These are phyloP conservation scores for Rhodotorula sphaerocarpa DNA, from an alignment of 768 basidiomycete species.

Conservation along the genomic window DNA sequence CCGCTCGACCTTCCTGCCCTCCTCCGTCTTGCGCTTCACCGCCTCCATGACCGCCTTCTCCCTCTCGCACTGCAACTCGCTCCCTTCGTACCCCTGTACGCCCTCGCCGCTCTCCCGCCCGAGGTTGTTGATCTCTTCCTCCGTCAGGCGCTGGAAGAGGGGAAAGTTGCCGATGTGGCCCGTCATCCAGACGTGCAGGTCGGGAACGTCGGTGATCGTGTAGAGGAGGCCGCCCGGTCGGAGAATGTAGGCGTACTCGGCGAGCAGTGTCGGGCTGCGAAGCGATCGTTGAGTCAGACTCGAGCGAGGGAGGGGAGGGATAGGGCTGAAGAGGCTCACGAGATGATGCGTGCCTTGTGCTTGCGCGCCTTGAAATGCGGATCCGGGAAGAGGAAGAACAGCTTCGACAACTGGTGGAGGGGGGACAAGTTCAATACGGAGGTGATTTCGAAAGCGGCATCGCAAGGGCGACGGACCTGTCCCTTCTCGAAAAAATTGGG, in stretches of 20 bases:
- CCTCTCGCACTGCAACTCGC: constrained; percentile 40
- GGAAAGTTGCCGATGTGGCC: constrained; percentile 79
- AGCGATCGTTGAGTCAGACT: background rate
- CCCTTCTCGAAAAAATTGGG: constrained; percentile 89
- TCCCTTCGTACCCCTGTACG: constrained; percentile 51
- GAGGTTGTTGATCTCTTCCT: constrained; percentile 57
- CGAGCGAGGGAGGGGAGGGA: background rate
- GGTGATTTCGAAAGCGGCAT: background rate
- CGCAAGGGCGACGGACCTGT: constrained; percentile 48
- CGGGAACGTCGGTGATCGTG: constrained; percentile 93
- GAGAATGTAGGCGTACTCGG: constrained; percentile 92
- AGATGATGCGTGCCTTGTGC: constrained; percentile 98
- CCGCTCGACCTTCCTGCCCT: constrained; percentile 91
- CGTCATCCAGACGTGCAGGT: constrained; percentile 92
- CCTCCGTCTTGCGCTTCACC: constrained; percentile 76
- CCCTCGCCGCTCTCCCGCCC: constrained; percentile 65
- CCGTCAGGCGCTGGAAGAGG: constrained; percentile 69
- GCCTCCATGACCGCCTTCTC: constrained; percentile 43
- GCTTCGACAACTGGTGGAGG: constrained; percentile 56
- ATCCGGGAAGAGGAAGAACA: constrained; percentile 98
- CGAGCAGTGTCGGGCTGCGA: constrained; percentile 70
- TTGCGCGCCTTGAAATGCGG: constrained; percentile 97
- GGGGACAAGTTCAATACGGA: background rate
- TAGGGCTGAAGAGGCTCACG: constrained; percentile 43
- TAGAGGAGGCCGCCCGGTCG: constrained; percentile 90